These are phyloP conservation scores for Solanum hybrid DNA, from an alignment of 305 asterid species.

Conservation along the genomic window DNA sequence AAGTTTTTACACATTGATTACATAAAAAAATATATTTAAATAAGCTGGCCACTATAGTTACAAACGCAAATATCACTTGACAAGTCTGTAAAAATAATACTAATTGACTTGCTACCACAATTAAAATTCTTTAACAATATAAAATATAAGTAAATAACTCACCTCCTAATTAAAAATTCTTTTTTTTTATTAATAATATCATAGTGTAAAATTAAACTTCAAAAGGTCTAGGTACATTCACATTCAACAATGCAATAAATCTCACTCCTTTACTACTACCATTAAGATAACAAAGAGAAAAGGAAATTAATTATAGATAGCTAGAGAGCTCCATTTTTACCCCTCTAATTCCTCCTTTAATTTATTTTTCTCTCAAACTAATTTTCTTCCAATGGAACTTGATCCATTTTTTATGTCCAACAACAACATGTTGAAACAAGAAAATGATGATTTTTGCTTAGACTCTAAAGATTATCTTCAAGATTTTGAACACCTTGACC, in stretches of 20 bases:
- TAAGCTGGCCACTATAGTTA: background rate
- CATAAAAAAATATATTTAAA: background rate
- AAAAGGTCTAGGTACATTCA: background rate
- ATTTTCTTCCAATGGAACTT: constrained; percentile 39
- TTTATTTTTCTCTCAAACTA: background rate
- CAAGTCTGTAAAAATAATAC: background rate
- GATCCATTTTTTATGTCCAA: constrained; percentile 19
- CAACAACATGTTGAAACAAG: constrained; percentile 19
- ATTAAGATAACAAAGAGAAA: constrained; percentile 7
- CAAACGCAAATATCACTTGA: background rate
- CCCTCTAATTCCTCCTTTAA: background rate
- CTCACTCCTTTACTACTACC: constrained; percentile 24
- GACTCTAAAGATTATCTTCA: constrained; percentile 36
- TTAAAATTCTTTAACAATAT: background rate
- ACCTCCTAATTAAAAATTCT: too few relatives aligned
- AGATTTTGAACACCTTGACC: constrained; percentile 44
- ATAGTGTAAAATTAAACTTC: background rate
- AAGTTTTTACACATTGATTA: background rate
- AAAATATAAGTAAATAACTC: background rate
- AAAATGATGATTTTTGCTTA: constrained; percentile 29
- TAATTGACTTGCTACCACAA: background rate
- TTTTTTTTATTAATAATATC: background rate
- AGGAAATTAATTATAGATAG: background rate
- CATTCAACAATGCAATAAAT: constrained; percentile 26
- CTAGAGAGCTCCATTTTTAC: constrained; percentile 11